A percentile compares a stretch with the other conserved stretches of the same genome.
Evolutionary conservation across 1,284 basidiomycete species (phyloP).

Genomic region (Schizophyllum amplum): DNA sequence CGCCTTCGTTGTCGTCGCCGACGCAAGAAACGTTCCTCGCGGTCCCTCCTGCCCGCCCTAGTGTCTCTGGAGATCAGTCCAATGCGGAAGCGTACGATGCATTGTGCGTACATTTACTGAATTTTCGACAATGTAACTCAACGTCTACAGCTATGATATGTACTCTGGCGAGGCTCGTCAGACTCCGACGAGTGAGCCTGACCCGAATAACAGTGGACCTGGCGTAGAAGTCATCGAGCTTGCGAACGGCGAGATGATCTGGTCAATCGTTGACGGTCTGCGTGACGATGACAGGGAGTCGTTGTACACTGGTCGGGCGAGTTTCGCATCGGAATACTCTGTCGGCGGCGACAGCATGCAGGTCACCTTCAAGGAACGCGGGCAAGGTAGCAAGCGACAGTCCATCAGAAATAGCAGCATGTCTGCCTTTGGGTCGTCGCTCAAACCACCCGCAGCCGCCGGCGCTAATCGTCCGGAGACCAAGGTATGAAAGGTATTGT

Average conservation of each 20-base stretch:
- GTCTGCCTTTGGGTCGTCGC: slow-evolving; percentile 20
- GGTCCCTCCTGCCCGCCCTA: slow-evolving; percentile 29
- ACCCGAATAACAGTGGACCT: slow-evolving; percentile 37
- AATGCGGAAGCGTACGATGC: slow-evolving; percentile 61
- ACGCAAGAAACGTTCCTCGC: slow-evolving; percentile 37
- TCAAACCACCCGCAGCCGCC: slow-evolving; percentile 30
- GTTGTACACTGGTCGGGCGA: slow-evolving; percentile 54
- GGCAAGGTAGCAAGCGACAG: slow-evolving; percentile 38
- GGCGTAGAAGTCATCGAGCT: slow-evolving; percentile 73
- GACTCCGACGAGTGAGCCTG: slow-evolving; percentile 2
- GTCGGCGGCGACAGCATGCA: slow-evolving; percentile 50
- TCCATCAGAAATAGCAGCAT: not conserved
- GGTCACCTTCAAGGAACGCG: slow-evolving; percentile 66
- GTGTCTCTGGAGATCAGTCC: slow-evolving; percentile 46
- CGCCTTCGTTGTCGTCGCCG: slow-evolving; percentile 38
- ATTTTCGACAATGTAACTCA: slow-evolving; percentile 14
- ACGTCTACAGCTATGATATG: slow-evolving; percentile 61
- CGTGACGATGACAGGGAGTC: slow-evolving; percentile 70
- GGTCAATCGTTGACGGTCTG: slow-evolving; percentile 75
- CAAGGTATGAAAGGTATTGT: slow-evolving; percentile 66
- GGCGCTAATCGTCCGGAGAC: slow-evolving; percentile 62
- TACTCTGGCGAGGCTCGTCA: slow-evolving; percentile 48
- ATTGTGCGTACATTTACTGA: slow-evolving; percentile 42
- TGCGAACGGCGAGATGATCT: slow-evolving; percentile 77
- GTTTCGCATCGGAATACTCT: slow-evolving; percentile 69